These are phyloP conservation scores for Schizothecium vesticola DNA, from an alignment of 495 filamentous ascomycete genomes.

Conservation along the genomic window DNA sequence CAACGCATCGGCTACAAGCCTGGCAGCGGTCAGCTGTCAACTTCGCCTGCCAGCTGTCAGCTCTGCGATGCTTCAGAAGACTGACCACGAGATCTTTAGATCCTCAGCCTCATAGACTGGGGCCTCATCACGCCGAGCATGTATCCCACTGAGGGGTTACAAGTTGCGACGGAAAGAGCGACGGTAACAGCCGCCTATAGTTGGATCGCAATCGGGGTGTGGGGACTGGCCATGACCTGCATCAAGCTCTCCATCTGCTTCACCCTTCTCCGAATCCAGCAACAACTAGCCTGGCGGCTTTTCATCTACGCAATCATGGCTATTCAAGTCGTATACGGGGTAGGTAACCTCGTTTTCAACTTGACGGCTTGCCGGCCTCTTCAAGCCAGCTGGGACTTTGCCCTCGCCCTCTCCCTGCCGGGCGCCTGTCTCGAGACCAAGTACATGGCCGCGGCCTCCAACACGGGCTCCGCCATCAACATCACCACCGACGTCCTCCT, in stretches of 20 bases:
- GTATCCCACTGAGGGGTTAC: neutral
- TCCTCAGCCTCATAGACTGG: conserved; percentile 21
- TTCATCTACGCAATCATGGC: conserved; percentile 49
- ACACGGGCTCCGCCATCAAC: conserved; percentile 22
- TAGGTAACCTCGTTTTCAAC: conserved; percentile 27
- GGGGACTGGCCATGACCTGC: conserved; percentile 27
- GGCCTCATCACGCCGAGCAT: conserved; percentile 19
- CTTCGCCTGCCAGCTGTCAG: too few species aligned
- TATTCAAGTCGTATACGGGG: conserved; percentile 52
- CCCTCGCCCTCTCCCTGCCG: neutral
- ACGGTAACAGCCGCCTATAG: conserved; percentile 9
- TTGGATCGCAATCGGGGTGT: conserved; percentile 25
- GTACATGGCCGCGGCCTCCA: conserved; percentile 18
- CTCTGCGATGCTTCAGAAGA: neutral
- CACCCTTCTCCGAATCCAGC: conserved; percentile 25
- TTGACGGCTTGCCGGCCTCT: conserved; percentile 21
- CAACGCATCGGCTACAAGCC: too few species aligned
- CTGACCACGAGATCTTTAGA: neutral
- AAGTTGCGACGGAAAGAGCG: neutral
- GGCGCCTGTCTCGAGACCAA: conserved; percentile 16
- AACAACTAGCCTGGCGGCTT: conserved; percentile 38
- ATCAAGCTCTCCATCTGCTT: conserved; percentile 27
- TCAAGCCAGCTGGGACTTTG: conserved; percentile 17
- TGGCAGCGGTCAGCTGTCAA: too few species aligned
- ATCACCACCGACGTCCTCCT: conserved; percentile 27